These are phyloP conservation scores for Pezicula radicicola DNA, from an alignment of 2,329 filamentous ascomycete species.

Conservation along the genomic window DNA sequence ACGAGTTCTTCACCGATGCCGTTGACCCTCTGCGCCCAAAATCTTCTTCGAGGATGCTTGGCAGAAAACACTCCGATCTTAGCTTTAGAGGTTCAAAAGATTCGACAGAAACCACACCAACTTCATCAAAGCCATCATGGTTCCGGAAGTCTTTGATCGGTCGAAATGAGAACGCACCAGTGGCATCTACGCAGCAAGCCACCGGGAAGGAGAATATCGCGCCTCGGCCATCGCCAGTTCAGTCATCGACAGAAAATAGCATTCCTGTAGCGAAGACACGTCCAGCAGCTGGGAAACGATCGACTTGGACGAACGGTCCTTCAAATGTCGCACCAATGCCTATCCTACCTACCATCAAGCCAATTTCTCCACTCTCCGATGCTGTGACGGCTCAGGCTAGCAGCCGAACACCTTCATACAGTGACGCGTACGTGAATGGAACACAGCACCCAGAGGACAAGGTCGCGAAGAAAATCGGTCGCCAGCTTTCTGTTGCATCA, in stretches of 20 bases:
- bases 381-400: conserved; percentile 86
- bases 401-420: conserved; percentile 54
- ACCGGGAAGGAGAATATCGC: conserved; percentile 43
- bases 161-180: conserved; percentile 66
- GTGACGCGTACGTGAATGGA: conserved; percentile 41
- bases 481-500: conserved; percentile 89
- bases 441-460: conserved; percentile 55
- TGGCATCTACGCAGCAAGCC: conserved; percentile 45
- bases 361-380: conserved; percentile 95
- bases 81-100: conserved; percentile 66
- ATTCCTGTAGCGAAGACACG: conserved; percentile 39
- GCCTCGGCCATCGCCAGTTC: conserved; percentile 43
- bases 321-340: conserved; percentile 86
- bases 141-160: conserved; percentile 93
- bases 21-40: conserved; percentile 91
- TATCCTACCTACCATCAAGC: conserved; percentile 89
- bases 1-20: conserved; percentile 92
- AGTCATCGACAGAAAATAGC: conserved; percentile 36
- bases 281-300: conserved; percentile 68
- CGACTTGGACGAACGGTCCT: conserved; percentile 87
- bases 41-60: conserved; percentile 80
- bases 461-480: conserved; percentile 83
- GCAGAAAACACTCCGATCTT: conserved; percentile 86
- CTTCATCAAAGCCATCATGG: conserved; percentile 86
- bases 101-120: conserved; percentile 48